A percentile compares a stretch with the other conserved stretches of the same genome.
Evolutionary conservation across 2,329 filamentous ascomycete species (phyloP).

Genomic region (Eurotiales sp.): DNA sequence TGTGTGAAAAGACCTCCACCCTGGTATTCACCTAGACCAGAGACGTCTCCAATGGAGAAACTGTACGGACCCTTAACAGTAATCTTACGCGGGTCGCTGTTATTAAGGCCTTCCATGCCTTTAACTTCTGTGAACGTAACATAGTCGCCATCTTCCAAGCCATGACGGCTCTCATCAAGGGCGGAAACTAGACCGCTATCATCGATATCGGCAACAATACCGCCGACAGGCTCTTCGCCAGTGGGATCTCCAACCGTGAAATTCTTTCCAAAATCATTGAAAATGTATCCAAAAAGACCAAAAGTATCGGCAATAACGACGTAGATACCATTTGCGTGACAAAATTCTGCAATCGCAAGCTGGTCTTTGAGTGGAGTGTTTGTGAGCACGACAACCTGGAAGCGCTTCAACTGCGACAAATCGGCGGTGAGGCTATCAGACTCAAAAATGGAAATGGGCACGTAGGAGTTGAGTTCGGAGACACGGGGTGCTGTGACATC

Average conservation of each 20-base stretch:
- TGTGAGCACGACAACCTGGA: conserved; percentile 89
- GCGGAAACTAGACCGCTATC: conserved; percentile 89
- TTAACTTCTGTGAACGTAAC: conserved; percentile 92
- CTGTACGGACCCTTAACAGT: conserved; percentile 95
- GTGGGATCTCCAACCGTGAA: conserved; percentile 88
- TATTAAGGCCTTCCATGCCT: conserved; percentile 87
- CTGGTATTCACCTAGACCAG: conserved; percentile 79
- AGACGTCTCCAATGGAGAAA: conserved; percentile 93
- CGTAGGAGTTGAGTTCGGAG: conserved; percentile 94
- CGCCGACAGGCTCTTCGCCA: conserved; percentile 80
- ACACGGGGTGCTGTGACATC: conserved; percentile 82
- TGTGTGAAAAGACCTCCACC: conserved; percentile 87
- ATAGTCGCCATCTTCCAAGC: conserved; percentile 92
- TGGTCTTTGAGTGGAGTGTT: conserved; percentile 77
- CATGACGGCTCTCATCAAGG: conserved; percentile 90
- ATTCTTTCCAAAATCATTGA: conserved; percentile 94
- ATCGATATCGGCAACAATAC: conserved; percentile 86
- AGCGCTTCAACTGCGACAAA: conserved; percentile 78
- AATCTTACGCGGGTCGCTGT: conserved; percentile 78
- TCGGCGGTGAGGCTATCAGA: conserved; percentile 66
- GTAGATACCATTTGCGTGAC: conserved; percentile 89
- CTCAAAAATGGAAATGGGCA: conserved; percentile 74
- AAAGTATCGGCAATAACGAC: conserved; percentile 84
- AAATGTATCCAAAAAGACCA: conserved; percentile 90
- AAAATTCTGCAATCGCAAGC: conserved; percentile 82